Evolutionary conservation across 208 protist species (phyloP).

Genomic region (Leishmania amazonensis): DNA sequence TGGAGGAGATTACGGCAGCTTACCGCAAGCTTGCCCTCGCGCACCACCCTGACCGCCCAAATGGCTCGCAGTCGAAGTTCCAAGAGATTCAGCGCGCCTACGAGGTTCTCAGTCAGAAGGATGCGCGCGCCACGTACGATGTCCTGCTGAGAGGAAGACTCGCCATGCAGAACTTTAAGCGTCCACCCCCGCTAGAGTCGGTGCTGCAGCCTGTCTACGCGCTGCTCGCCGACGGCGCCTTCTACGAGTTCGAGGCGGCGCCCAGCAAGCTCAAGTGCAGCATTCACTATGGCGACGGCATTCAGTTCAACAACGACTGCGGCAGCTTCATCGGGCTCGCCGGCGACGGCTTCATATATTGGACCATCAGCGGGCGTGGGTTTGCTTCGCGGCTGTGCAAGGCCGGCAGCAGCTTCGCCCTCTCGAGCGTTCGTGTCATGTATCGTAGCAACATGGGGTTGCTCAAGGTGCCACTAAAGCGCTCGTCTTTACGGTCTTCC

Average conservation of each 20-base stretch:
- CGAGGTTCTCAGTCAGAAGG: constrained; percentile 93
- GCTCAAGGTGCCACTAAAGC: constrained; percentile 17
- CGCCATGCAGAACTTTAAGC: constrained; percentile 52
- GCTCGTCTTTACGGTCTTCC: constrained; percentile 4
- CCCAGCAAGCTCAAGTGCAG: constrained; percentile 62
- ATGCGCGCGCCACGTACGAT: constrained; percentile 96
- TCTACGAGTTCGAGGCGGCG: constrained; percentile 83
- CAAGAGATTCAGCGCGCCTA: constrained; percentile 94
- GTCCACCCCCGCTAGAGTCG: constrained; percentile 44
- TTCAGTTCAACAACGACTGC: constrained; percentile 47
- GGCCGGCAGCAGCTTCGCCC: constrained; percentile 58
- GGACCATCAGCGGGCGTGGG: constrained; percentile 51
- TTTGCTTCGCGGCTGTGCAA: constrained; percentile 74
- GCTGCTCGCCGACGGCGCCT: constrained; percentile 59
- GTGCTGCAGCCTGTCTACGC: constrained; percentile 51
- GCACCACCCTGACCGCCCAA: constrained; percentile 84
- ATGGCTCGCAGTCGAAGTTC: constrained; percentile 76
- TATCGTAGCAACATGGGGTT: constrained; percentile 57
- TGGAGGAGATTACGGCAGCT: constrained; percentile 80
- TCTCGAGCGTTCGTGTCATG: constrained; percentile 52
- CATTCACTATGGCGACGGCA: constrained; percentile 79
- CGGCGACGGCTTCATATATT: constrained; percentile 77
- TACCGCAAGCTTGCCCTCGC: constrained; percentile 81
- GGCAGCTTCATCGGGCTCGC: constrained; percentile 84
- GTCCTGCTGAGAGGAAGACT: constrained; percentile 29